phyloP scores from a whole-genome alignment of 345 rosid genomes.

The Triadica sebifera region DNA sequence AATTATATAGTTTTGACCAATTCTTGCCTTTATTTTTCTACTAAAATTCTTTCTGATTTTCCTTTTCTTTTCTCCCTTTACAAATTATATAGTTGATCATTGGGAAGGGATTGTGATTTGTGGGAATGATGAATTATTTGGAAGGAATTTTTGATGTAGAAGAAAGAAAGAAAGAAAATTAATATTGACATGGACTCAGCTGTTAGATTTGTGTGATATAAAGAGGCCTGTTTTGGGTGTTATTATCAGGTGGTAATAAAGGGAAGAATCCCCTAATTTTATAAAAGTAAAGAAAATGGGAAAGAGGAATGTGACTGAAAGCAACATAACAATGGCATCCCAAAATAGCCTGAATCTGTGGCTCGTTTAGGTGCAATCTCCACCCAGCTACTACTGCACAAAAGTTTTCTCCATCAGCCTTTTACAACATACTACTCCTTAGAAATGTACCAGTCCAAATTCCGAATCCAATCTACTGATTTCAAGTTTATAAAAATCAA shows the following conservation, averaged over 20 bases:
- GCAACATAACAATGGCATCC: not conserved
- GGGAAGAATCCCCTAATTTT: not conserved
- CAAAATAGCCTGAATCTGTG: constrained; percentile 13
- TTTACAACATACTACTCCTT: not conserved
- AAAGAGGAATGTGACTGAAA: not conserved
- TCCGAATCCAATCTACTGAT: too few relatives aligned
- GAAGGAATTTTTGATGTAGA: not conserved
- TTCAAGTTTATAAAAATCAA: too few relatives aligned
- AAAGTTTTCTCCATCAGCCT: not conserved
- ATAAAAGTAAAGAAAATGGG: not conserved
- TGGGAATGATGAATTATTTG: too few relatives aligned
- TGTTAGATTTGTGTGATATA: not conserved
- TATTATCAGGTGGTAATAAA: not conserved
- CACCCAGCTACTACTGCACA: constrained; percentile 16
- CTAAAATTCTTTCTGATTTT: too few relatives aligned
- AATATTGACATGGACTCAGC: not conserved
- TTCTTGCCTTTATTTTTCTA: too few relatives aligned
- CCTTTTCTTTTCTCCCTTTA: too few relatives aligned
- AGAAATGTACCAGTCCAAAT: too few relatives aligned
- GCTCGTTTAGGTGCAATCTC: constrained; percentile 29
- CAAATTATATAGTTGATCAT: too few relatives aligned
- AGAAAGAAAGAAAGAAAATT: not conserved
- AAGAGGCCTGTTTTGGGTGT: not conserved
- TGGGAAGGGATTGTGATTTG: too few relatives aligned
- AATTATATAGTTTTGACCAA: too few relatives aligned